Conservation (phyloP, 129 eudicot genomes). For the Flaveria linearis region DNA sequence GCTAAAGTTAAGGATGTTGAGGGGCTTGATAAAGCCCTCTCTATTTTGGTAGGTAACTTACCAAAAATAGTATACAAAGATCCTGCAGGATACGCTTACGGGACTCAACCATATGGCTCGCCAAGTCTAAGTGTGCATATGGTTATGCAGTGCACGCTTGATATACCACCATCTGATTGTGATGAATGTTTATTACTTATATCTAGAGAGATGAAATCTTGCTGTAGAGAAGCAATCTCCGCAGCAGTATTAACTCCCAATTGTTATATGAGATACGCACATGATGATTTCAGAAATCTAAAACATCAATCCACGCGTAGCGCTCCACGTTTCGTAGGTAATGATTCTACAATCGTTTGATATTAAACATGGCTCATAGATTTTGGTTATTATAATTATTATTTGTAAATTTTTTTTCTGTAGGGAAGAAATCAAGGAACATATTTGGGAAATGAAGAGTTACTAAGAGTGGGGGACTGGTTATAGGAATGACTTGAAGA, state of each 20-base stretch:
- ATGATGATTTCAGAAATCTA: neutral
- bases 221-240: conserved; percentile 31
- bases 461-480: too few species aligned
- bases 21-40: neutral
- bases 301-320: neutral
- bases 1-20: neutral
- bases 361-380: too few species aligned
- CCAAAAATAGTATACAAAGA: neutral
- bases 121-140: neutral
- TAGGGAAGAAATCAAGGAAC: too few species aligned
- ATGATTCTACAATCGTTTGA: too few species aligned
- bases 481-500: too few species aligned
- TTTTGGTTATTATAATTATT: too few species aligned
- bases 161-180: neutral
- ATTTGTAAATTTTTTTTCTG: too few species aligned
- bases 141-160: neutral
- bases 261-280: conserved; percentile 42
- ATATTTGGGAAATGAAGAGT: too few species aligned
- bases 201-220: neutral
- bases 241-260: conserved; percentile 35
- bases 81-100: neutral
- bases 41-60: neutral
- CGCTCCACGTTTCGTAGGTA: too few species aligned
- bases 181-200: conserved; percentile 26
- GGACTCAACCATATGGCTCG: neutral